phyloP scores from a whole-genome alignment of 495 filamentous ascomycete genomes.

The Trichoderma gamsii region DNA sequence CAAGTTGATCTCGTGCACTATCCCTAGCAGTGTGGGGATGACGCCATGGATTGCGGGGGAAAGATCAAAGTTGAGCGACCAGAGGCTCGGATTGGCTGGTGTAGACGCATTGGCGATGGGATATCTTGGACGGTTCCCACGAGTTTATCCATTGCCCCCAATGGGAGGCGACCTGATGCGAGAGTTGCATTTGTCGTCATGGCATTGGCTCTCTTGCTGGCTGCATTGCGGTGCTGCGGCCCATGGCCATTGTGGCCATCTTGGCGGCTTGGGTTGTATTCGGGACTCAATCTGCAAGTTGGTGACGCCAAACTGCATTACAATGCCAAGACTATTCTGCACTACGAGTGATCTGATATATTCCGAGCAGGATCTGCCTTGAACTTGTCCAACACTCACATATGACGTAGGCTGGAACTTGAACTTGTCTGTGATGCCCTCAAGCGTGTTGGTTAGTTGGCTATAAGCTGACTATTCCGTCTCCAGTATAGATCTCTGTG shows the following conservation, averaged over 20 bases:
- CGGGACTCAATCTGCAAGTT: background rate
- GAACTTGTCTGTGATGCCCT: background rate
- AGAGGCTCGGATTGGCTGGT: conserved; percentile 3
- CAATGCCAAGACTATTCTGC: background rate
- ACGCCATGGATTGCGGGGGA: conserved; percentile 14
- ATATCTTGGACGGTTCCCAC: background rate
- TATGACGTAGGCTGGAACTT: background rate
- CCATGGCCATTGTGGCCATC: background rate
- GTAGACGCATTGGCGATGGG: background rate
- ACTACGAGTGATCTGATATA: background rate
- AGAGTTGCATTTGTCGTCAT: background rate
- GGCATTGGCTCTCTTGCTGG: background rate
- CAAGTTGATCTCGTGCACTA: conserved; percentile 8
- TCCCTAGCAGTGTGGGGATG: conserved; percentile 13
- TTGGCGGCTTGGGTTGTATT: background rate
- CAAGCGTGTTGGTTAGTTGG: background rate
- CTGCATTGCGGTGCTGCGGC: background rate
- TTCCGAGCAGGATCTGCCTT: background rate
- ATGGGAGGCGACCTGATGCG: background rate
- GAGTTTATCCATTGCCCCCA: conserved; percentile 2
- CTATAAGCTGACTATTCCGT: background rate
- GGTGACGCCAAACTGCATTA: background rate
- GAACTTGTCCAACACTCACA: background rate
- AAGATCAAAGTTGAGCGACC: background rate
- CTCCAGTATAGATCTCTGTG: background rate